Conservation (phyloP, 208 protist genomes). For the Phytomonas sp. region DNA sequence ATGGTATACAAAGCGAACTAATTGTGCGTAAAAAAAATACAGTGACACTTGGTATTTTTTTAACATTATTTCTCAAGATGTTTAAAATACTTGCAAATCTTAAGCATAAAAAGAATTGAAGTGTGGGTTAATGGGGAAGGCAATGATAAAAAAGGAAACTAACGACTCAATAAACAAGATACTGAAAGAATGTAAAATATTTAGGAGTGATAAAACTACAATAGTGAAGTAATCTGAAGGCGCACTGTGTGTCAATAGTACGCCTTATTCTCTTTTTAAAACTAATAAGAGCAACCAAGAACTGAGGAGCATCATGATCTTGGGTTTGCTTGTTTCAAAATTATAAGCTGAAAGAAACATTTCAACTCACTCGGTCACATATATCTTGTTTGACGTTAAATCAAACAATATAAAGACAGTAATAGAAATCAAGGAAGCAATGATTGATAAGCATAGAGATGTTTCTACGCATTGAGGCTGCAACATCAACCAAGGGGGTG, state of each 20-base stretch:
- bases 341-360: background rate
- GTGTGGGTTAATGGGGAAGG: background rate
- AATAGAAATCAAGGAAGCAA: constrained; percentile 6
- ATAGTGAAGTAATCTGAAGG: background rate
- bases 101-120: background rate
- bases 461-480: background rate
- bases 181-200: background rate
- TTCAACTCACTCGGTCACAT: background rate
- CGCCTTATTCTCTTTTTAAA: constrained; percentile 7
- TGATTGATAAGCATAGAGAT: background rate
- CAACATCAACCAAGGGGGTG: background rate
- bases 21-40: background rate
- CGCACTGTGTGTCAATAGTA: background rate
- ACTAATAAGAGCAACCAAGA: constrained; percentile 5
- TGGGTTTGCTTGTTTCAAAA: constrained; percentile 8
- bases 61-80: background rate
- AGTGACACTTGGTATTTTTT: background rate
- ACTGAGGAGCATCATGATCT: constrained; percentile 4
- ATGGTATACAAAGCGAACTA: background rate
- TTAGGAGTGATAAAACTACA: background rate
- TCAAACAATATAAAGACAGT: background rate
- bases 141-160: constrained; percentile 6
- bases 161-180: background rate
- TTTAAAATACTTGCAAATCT: background rate
- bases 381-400: background rate